Base-by-base conservation (phyloP, 768 basidiomycete genomes). In the Phylloporus sp. region DNA sequence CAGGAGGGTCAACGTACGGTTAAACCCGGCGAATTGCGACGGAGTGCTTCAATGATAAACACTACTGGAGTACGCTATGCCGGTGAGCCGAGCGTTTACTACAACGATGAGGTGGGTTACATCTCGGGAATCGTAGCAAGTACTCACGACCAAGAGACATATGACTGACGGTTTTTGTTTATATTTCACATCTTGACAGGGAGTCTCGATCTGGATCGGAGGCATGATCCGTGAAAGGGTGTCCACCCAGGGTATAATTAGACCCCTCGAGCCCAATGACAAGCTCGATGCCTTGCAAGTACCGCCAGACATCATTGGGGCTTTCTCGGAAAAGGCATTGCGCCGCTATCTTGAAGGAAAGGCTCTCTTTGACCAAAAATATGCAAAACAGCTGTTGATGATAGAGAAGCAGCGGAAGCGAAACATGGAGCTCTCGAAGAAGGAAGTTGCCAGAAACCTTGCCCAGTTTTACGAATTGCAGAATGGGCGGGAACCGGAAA, bases 141-240 rank as follows among this genome's bases (percentile, higher is more conserved):
- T 44, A 10, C 16, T 27, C 27, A 9, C 26, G n/a, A 15, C 18
- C 15, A 3, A 29, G 15, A 27, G 3, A n/a, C 47, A 38, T 22
- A 24, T 2, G 12, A 44, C 29, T 51, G 39, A 56, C 45, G 29
- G 50, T 9, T 52, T 49, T 23, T 18, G 27, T 54, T 36, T 41
- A 22, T 20, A 35, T 48, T 13, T 16, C 34, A 11, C 38, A 38
- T 44, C 20, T 52, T 4, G 29, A 27, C 55, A 79, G 76, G 69
- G 73, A 53, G 55, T 61, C 27, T 54, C 55, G 18, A 57, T 58
- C 13, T 77, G 75, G 73, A 67, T 67, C 52, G 78, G 78, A 45
- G 73, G 76, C 32, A 97, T 98, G 85, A 90, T 98, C 49, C 82
- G 95, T 31, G 95, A 98, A 69, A 80, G 97, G 18, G 83, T 98